Percentiles rank a stretch among this genome's conserved stretches.
Conservation (phyloP, 2,329 filamentous ascomycete genomes). For the Alternaria tenuissima region DNA sequence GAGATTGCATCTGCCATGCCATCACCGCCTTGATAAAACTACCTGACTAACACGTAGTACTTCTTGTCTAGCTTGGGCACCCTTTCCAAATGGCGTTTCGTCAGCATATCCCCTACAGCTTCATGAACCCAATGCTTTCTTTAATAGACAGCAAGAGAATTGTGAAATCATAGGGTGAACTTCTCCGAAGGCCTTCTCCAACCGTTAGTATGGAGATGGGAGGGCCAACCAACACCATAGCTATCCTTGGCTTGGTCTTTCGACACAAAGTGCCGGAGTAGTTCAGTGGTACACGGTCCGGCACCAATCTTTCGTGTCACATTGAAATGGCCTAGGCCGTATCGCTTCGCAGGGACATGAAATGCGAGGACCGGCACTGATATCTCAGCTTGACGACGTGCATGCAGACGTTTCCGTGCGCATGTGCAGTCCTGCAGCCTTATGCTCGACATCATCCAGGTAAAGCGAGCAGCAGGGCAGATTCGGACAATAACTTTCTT, state of each 20-base stretch:
- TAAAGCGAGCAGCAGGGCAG: slow-evolving; percentile 3
- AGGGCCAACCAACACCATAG: slow-evolving; percentile 1
- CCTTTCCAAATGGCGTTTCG: not conserved
- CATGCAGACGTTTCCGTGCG: slow-evolving; percentile 10
- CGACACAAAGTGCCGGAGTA: not conserved
- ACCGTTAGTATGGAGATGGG: slow-evolving; percentile 10
- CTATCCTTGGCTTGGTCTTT: not conserved
- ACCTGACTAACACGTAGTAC: not conserved
- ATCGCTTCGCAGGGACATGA: not conserved
- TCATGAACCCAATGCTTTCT: not conserved
- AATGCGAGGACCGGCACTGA: slow-evolving; percentile 3
- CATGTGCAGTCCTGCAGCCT: slow-evolving; percentile 5
- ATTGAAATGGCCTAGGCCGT: slow-evolving; percentile 3
- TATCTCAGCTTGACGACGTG: not conserved
- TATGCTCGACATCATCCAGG: slow-evolving; percentile 3
- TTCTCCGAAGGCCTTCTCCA: not conserved
- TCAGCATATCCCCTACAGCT: not conserved
- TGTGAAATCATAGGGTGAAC: slow-evolving; percentile 4
- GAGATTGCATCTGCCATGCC: slow-evolving; percentile 8
- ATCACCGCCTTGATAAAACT: not conserved
- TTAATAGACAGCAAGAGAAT: slow-evolving; percentile 1
- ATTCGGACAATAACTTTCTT: not conserved
- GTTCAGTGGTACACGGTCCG: not conserved
- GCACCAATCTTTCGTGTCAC: slow-evolving; percentile 4
- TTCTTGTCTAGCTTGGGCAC: not conserved